Base-by-base conservation (phyloP, 148 eudicot species). In the Limonium bicolor region DNA sequence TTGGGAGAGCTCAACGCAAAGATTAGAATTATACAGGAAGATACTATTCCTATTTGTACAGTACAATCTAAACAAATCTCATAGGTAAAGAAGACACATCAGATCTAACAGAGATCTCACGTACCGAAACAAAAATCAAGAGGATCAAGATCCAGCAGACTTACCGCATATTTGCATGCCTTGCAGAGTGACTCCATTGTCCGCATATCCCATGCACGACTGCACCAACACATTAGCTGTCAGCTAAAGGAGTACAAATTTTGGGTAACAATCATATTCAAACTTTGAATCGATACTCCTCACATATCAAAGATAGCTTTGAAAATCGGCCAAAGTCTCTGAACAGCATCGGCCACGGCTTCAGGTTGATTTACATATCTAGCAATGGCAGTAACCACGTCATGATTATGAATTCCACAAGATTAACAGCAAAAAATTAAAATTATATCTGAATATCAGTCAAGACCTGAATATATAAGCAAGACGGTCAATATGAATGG, bases 181-280 rank as follows among this genome's bases (percentile, higher is more conserved):
- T 87, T 80, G 53, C 99, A 92, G 53, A 92, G 90, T 20, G 99
- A 78, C 66, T 92, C 99, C 99, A 92, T 92, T 17, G 95, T 78
- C 54, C 90, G 67, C 83, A 73, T 85, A 56, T 92, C 99, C 99
- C 99, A 92, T 32, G 99, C 95, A 61, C 99, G 99, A 43, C 99
- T 92, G 82, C 58, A 63, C 10, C 20, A 56, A 49, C 34, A 19
- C 36, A 28, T 18, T 41, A 56, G 58, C 7, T 52, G 5, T 36
- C 1, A 20, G 5, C 34, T 51, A 21, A 47, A 42, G 13, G 22
- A 20, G 29, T 25, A 27, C 48, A 43, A 36, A 27, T 19, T 26
- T 12, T 20, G 41, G 11, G 1, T 19, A 49, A 49, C 21, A 12
- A 25, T 24, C 24, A 25, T 46, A n/a, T 10, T 39, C 13, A 36